These are phyloP conservation scores for Emergomyces orientalis DNA, from an alignment of 2,329 filamentous ascomycete species.

Conservation along the genomic window DNA sequence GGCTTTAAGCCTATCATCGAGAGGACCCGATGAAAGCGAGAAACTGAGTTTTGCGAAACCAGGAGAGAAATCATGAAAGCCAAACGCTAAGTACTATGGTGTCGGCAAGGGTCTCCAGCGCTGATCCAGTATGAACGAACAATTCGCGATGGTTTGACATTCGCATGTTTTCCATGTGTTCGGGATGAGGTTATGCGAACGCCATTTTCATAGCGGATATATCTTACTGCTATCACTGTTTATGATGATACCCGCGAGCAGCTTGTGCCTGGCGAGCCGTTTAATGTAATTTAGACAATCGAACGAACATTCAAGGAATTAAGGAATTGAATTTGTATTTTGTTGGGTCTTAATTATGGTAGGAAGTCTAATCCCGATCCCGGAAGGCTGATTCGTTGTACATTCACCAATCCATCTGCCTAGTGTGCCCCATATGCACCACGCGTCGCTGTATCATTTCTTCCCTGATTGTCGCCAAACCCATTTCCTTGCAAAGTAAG, in stretches of 20 bases:
- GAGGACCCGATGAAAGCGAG: not conserved
- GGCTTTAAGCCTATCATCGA: not conserved
- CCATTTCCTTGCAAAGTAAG: too few relatives aligned
- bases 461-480: not conserved
- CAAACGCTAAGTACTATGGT: not conserved
- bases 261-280: not conserved
- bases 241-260: not conserved
- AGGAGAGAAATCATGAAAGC: not conserved
- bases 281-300: slow-evolving; percentile 1
- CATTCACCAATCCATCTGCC: not conserved
- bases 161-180: not conserved
- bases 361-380: not conserved
- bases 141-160: not conserved
- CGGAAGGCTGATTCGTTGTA: not conserved
- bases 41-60: not conserved
- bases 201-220: not conserved
- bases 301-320: not conserved
- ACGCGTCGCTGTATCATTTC: not conserved
- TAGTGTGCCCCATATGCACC: not conserved
- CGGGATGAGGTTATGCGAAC: not conserved
- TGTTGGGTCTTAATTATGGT: not conserved
- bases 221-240: not conserved
- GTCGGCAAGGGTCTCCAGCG: not conserved
- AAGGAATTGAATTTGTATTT: not conserved
- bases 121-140: not conserved